Conservation (phyloP, 176 grass and related monocot genomes). For the Canna indica region DNA sequence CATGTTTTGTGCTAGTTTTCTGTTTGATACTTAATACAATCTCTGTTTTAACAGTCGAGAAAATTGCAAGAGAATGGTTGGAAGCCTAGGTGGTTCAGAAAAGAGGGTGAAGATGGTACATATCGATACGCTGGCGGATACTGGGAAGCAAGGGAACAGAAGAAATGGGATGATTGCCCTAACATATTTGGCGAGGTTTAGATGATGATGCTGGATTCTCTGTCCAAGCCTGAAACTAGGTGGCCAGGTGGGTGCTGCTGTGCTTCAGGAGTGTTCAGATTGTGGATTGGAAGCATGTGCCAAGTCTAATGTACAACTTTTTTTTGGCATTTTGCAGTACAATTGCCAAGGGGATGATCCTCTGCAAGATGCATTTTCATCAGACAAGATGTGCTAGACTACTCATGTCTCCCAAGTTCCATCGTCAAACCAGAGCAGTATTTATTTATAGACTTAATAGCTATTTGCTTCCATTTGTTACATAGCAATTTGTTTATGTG, state of each 20-base stretch:
- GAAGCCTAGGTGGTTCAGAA: conserved; percentile 52
- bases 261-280: not conserved
- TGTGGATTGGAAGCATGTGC: not conserved
- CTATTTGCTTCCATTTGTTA: not conserved
- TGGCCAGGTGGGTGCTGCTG: not conserved
- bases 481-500: conserved; percentile 4
- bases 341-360: not conserved
- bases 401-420: not conserved
- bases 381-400: not conserved
- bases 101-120: conserved; percentile 14
- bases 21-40: not conserved
- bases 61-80: conserved; percentile 67
- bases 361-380: not conserved
- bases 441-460: not conserved
- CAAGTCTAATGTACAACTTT: not conserved
- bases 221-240: not conserved
- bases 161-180: conserved; percentile 42
- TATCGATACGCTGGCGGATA: conserved; percentile 56
- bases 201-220: not conserved
- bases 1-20: not conserved
- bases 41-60: conserved; percentile 25
- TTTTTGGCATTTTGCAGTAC: not conserved
- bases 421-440: not conserved
- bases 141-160: conserved; percentile 60
- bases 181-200: conserved; percentile 50